phyloP scores from a whole-genome alignment of 805 yeast genomes.

The Sugiyamaella smithiae region DNA sequence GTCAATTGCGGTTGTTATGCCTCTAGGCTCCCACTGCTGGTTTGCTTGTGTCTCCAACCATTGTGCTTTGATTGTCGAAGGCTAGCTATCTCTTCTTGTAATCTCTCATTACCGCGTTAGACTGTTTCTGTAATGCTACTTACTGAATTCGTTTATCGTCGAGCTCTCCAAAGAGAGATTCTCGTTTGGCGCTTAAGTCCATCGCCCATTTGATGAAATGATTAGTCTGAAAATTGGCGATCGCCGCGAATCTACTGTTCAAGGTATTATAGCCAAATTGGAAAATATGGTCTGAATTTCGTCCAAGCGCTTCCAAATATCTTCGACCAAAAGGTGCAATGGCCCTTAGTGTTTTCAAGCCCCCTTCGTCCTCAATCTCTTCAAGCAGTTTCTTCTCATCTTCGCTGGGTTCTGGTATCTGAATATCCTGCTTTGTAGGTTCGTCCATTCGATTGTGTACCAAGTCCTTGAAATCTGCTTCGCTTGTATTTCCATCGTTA shows the following conservation, averaged over 20 bases:
- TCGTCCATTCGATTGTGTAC: neutral
- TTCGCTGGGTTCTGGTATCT: neutral
- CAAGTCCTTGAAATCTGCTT: neutral
- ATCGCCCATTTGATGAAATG: neutral
- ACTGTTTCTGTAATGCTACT: neutral
- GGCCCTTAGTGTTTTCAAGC: constrained; percentile 17
- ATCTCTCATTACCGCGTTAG: neutral
- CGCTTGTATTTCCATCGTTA: no score
- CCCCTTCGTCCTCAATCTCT: constrained; percentile 16
- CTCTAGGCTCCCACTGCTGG: no score
- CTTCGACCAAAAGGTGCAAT: constrained; percentile 18
- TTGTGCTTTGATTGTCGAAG: neutral
- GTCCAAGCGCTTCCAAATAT: neutral
- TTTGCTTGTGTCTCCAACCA: no score
- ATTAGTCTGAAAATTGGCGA: neutral
- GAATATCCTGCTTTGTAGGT: neutral
- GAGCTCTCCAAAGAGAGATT: neutral
- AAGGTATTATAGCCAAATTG: neutral
- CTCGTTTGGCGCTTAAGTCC: neutral
- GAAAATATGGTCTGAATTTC: constrained; percentile 1
- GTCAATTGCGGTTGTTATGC: no score
- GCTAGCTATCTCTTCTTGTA: neutral
- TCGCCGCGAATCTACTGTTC: neutral
- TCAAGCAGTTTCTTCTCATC: neutral
- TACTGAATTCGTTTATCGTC: neutral